Conservation (phyloP, 2,329 filamentous ascomycete genomes). For the Rutstroemia sydowiana region DNA sequence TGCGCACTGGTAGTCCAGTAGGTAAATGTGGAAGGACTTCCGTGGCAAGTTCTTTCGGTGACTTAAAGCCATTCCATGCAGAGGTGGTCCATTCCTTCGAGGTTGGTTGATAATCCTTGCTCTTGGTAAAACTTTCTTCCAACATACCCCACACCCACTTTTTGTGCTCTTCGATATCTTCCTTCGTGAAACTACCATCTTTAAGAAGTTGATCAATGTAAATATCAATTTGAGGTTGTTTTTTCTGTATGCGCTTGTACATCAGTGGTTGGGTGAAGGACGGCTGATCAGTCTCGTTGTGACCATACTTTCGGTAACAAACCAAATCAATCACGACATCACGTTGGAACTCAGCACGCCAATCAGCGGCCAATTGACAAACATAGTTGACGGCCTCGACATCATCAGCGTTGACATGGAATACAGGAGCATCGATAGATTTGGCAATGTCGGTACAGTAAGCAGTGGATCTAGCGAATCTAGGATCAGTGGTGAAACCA, state of each 20-base stretch:
- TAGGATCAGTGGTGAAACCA: conserved; percentile 96
- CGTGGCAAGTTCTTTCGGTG: conserved; percentile 90
- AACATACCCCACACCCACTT: conserved; percentile 99
- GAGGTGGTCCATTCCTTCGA: conserved; percentile 98
- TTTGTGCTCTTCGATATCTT: conserved; percentile 98
- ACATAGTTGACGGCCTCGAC: conserved; percentile 98
- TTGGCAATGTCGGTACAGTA: conserved; percentile 99
- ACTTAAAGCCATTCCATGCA: conserved; percentile 99
- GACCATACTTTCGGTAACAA: conserved; percentile 97
- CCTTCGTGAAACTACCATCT: conserved; percentile 93
- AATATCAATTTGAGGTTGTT: conserved; percentile 78
- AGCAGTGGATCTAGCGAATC: conserved; percentile 92
- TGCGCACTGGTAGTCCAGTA: conserved; percentile 68
- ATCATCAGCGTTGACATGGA: conserved; percentile 98
- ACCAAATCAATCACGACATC: conserved; percentile 97
- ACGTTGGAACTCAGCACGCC: conserved; percentile 97
- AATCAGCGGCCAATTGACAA: conserved; percentile 93
- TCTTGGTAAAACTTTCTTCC: conserved; percentile 93
- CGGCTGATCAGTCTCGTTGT: conserved; percentile 99
- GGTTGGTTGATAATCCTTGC: conserved; percentile 93
- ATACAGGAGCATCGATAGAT: conserved; percentile 94
- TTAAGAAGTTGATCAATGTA: conserved; percentile 87
- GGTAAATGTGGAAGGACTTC: conserved; percentile 89
- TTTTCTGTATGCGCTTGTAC: conserved; percentile 93
- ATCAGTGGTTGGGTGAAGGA: conserved; percentile 99